Conservation (phyloP, 139 green algal genomes). For the Chlamydomonas incerta region DNA sequence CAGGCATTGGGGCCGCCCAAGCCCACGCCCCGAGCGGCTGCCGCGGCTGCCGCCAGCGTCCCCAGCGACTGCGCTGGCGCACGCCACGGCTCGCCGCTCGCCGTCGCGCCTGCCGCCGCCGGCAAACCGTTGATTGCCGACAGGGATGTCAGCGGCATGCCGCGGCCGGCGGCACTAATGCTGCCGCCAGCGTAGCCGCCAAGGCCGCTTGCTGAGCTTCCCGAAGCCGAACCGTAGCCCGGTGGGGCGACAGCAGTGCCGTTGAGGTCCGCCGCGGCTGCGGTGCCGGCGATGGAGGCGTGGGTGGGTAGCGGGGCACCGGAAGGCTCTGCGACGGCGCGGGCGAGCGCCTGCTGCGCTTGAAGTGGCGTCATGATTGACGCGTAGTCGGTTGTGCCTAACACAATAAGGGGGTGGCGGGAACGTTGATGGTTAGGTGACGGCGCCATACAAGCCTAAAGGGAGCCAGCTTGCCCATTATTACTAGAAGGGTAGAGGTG, state of each 20-base stretch:
- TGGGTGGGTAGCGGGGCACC: not conserved
- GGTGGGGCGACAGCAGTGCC: no score
- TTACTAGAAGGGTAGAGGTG: no score
- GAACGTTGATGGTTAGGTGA: no score
- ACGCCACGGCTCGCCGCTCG: not conserved
- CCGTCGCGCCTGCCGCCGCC: not conserved
- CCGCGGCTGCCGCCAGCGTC: not conserved
- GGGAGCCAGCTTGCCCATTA: no score
- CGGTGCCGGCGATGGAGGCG: not conserved
- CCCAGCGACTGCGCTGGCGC: not conserved
- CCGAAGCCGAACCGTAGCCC: no score
- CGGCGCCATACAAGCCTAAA: no score
- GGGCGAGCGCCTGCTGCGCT: not conserved
- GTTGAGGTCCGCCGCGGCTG: not conserved
- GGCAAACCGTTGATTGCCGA: not conserved
- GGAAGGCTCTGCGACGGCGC: not conserved
- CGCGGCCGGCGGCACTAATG: no score
- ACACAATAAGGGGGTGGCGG: no score
- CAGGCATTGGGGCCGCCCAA: not conserved
- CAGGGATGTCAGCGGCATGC: not conserved
- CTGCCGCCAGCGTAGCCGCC: no score
- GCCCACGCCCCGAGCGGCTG: not conserved
- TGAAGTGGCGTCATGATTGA: not conserved
- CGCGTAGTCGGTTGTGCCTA: slow-evolving; percentile 22
- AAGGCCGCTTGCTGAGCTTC: no score